Evolutionary conservation across 805 yeast genomes (phyloP).

Genomic region (Suhomyces faveliae): DNA sequence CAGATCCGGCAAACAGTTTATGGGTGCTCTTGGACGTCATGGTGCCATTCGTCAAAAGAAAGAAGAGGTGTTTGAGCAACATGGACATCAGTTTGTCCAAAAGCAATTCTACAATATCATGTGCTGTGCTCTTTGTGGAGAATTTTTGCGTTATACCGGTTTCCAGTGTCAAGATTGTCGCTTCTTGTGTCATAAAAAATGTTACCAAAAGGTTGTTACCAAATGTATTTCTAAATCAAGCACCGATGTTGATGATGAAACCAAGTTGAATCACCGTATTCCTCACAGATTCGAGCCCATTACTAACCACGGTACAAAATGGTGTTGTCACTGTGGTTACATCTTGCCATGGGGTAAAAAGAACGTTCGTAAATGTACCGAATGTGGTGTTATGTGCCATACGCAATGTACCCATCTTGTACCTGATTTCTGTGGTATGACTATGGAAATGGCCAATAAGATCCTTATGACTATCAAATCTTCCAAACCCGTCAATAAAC

Average conservation of each 20-base stretch:
- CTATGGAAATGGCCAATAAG: slow-evolving; percentile 94
- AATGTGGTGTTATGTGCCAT: slow-evolving; percentile 95
- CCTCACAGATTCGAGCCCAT: slow-evolving; percentile 96
- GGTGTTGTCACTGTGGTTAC: slow-evolving; percentile 99
- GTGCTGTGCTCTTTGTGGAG: slow-evolving; percentile 98
- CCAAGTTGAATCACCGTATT: slow-evolving; percentile 88
- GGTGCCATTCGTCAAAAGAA: slow-evolving; percentile 97
- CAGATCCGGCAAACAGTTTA: slow-evolving; percentile 37
- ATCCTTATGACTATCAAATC: slow-evolving; percentile 80
- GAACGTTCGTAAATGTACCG: slow-evolving; percentile 87
- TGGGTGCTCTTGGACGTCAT: slow-evolving; percentile 69
- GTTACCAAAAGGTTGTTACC: slow-evolving; percentile 77
- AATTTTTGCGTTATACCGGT: slow-evolving; percentile 84
- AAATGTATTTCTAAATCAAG: slow-evolving; percentile 80
- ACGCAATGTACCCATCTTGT: slow-evolving; percentile 89
- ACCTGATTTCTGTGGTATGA: slow-evolving; percentile 98
- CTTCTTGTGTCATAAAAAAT: slow-evolving; percentile 76
- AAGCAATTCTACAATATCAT: slow-evolving; percentile 93
- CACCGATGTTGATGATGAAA: slow-evolving; percentile 68
- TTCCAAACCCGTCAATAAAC: slow-evolving; percentile 39
- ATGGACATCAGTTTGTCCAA: slow-evolving; percentile 95
- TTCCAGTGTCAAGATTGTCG: slow-evolving; percentile 84
- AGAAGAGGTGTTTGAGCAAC: slow-evolving; percentile 87
- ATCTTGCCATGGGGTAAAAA: slow-evolving; percentile 93
- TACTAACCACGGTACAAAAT: slow-evolving; percentile 90